phyloP scores from a whole-genome alignment of 768 basidiomycete species.

The Leccinum longicurvipes region DNA sequence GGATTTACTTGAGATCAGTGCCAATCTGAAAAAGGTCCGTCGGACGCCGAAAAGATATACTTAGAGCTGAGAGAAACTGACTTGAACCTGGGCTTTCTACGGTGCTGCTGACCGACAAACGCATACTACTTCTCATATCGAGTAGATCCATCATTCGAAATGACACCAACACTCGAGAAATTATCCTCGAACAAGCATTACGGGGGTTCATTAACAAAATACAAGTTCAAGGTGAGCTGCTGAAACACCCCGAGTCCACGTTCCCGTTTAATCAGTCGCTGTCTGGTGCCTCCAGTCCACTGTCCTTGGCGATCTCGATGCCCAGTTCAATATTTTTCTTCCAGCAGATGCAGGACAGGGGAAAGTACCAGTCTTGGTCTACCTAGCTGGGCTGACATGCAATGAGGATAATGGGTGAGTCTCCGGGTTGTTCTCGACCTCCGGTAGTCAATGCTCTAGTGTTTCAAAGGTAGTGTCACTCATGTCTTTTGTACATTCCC shows the following conservation, averaged over 20 bases:
- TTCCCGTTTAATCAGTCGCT: neutral
- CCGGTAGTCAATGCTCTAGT: neutral
- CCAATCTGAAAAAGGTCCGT: neutral
- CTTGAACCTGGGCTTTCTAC: neutral
- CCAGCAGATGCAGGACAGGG: conserved; percentile 57
- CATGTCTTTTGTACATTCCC: neutral
- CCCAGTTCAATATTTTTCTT: conserved; percentile 88
- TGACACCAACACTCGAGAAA: conserved; percentile 49
- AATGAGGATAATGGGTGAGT: conserved; percentile 90
- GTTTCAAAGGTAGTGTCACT: neutral
- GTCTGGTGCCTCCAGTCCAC: conserved; percentile 48
- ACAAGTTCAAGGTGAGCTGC: conserved; percentile 68
- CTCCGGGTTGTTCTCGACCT: neutral
- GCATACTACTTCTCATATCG: neutral
- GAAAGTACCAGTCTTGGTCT: conserved; percentile 72
- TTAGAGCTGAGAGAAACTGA: conserved; percentile 4
- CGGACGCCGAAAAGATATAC: conserved; percentile 5
- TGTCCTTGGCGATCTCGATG: conserved; percentile 62
- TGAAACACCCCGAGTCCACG: neutral
- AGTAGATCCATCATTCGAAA: neutral
- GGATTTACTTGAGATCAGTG: too few species aligned
- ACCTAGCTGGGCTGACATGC: conserved; percentile 86
- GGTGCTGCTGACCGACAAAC: neutral
- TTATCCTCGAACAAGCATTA: conserved; percentile 77
- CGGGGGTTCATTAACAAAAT: conserved; percentile 79